These are phyloP conservation scores for Leccinum sublutescens DNA, from an alignment of 768 basidiomycete species.

Conservation along the genomic window DNA sequence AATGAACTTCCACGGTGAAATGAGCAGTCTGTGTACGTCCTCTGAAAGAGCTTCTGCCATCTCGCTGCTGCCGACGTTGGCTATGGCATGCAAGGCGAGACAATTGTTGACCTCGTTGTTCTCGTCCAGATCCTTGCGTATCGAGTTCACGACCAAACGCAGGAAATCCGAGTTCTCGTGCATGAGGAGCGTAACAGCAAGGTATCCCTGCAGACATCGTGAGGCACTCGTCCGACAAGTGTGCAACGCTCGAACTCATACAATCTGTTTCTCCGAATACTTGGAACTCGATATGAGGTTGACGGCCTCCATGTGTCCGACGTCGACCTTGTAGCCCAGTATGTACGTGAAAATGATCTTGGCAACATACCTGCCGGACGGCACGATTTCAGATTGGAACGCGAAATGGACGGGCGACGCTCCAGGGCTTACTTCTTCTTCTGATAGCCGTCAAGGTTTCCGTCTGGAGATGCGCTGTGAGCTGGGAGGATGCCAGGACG, in stretches of 20 bases:
- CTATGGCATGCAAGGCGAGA: slow-evolving; percentile 95
- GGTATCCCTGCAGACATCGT: slow-evolving; percentile 51
- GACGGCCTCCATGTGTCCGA: slow-evolving; percentile 99
- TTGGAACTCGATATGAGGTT: slow-evolving; percentile 94
- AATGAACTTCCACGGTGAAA: slow-evolving; percentile 74
- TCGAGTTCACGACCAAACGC: slow-evolving; percentile 95
- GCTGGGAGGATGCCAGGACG: background rate
- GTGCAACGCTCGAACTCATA: slow-evolving; percentile 39
- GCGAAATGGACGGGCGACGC: slow-evolving; percentile 9
- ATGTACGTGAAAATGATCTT: slow-evolving; percentile 99
- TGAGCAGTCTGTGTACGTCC: slow-evolving; percentile 91
- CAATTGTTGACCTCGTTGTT: slow-evolving; percentile 96
- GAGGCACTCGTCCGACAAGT: background rate
- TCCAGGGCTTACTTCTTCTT: slow-evolving; percentile 76
- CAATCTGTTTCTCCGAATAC: slow-evolving; percentile 99
- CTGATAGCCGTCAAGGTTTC: slow-evolving; percentile 86
- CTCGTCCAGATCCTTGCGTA: slow-evolving; percentile 94
- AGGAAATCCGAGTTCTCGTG: slow-evolving; percentile 72
- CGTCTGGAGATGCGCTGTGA: slow-evolving; percentile 47
- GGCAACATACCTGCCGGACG: slow-evolving; percentile 76
- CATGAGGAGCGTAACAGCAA: slow-evolving; percentile 93
- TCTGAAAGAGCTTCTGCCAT: slow-evolving; percentile 96
- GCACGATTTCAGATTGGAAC: slow-evolving; percentile 16
- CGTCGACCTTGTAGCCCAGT: slow-evolving; percentile 96
- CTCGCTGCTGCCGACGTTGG: slow-evolving; percentile 95